Evolutionary conservation across 257 asterid species (phyloP).

Genomic region (Nicotiana benthamiana): DNA sequence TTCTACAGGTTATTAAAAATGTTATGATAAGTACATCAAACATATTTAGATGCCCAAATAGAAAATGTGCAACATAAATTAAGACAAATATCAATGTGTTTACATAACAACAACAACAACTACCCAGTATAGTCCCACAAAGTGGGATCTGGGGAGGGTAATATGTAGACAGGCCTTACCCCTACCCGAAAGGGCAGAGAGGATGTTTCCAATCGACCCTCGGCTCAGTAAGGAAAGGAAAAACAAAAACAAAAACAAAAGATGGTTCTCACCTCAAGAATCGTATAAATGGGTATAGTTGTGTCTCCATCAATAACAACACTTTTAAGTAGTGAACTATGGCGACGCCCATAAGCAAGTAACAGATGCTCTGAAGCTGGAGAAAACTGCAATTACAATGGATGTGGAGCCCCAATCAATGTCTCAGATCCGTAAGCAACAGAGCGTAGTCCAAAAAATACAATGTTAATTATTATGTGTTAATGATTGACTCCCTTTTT

Average conservation of each 20-base stretch:
- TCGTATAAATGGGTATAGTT: slow-evolving; percentile 74
- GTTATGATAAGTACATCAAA: background rate
- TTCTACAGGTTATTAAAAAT: background rate
- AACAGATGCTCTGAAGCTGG: slow-evolving; percentile 91
- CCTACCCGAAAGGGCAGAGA: too few relatives aligned
- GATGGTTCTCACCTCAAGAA: slow-evolving; percentile 63
- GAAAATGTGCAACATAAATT: background rate
- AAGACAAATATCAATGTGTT: background rate
- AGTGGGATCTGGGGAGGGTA: too few relatives aligned
- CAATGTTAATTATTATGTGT: background rate
- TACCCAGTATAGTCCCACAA: too few relatives aligned
- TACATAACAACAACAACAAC: too few relatives aligned
- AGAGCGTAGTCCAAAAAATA: background rate
- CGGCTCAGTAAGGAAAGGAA: too few relatives aligned
- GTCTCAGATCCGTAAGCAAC: background rate
- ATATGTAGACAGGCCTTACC: too few relatives aligned
- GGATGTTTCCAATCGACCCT: too few relatives aligned
- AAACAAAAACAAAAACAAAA: too few relatives aligned
- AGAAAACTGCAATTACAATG: slow-evolving; percentile 61
- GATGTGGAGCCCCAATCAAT: slow-evolving; percentile 1
- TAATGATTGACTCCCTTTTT: background rate
- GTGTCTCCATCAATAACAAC: slow-evolving; percentile 84
- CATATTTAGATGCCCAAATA: background rate
- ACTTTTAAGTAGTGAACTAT: slow-evolving; percentile 82
- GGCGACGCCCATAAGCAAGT: slow-evolving; percentile 96